Evolutionary conservation across 192 early-diverging fungal genomes (phyloP).

Genomic region (Umbelopsis ramanniana): DNA sequence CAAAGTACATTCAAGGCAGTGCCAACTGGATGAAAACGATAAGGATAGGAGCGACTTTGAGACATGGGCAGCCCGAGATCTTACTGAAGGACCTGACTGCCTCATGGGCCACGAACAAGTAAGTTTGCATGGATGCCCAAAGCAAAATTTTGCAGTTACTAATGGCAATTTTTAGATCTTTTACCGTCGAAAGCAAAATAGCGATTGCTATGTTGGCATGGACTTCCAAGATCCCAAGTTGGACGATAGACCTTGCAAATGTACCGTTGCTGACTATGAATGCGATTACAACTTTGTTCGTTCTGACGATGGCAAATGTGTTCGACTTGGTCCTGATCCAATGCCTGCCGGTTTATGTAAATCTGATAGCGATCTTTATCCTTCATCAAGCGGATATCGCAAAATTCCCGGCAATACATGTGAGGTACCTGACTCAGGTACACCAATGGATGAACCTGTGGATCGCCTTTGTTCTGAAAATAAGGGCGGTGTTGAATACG

Average conservation of each 20-base stretch:
- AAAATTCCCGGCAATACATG: constrained; percentile 88
- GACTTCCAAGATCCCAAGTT: constrained; percentile 63
- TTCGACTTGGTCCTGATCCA: constrained; percentile 52
- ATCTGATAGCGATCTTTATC: constrained; percentile 63
- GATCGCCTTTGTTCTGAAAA: constrained; percentile 42
- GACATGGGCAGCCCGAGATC: constrained; percentile 67
- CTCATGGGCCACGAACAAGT: constrained; percentile 76
- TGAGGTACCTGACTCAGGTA: constrained; percentile 43
- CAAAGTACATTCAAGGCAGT: constrained; percentile 61
- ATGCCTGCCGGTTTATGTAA: constrained; percentile 71
- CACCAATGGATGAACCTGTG: constrained; percentile 58
- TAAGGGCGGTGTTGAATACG: constrained; percentile 7
- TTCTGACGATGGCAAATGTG: constrained; percentile 57
- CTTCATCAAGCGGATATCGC: constrained; percentile 79
- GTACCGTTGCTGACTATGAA: constrained; percentile 87
- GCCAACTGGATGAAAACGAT: constrained; percentile 63
- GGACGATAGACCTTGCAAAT: constrained; percentile 68
- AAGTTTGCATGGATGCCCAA: not conserved
- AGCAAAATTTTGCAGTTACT: not conserved
- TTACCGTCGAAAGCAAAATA: constrained; percentile 75
- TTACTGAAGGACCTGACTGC: constrained; percentile 67
- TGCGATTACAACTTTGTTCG: constrained; percentile 87
- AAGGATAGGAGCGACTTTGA: constrained; percentile 71
- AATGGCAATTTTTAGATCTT: constrained; percentile 45
- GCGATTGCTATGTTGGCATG: constrained; percentile 74